phyloP scores from a whole-genome alignment of 768 basidiomycete species.

The Tulasnella sp. region DNA sequence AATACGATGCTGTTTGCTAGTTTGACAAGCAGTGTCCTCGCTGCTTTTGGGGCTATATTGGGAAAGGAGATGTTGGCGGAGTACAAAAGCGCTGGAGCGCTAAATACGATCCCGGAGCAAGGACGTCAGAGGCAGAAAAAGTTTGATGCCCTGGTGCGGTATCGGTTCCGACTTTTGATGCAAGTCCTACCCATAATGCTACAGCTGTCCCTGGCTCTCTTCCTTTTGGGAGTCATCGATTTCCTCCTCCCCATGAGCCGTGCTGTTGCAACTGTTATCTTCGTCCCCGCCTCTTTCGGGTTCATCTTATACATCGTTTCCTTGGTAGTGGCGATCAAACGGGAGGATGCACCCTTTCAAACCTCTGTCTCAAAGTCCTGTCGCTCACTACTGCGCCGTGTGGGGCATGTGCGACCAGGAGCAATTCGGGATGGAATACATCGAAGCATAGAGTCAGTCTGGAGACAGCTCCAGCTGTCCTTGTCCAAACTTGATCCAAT shows the following conservation, averaged over 20 bases:
- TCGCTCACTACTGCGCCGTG: too few species aligned
- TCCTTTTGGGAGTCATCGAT: neutral
- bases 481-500: too few species aligned
- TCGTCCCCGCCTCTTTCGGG: neutral
- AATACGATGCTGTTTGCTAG: neutral
- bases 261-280: neutral
- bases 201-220: neutral
- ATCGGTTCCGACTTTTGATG: neutral
- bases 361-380: neutral
- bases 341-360: neutral
- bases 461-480: too few species aligned
- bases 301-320: neutral
- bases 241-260: neutral
- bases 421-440: too few species aligned
- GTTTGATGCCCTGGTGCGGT: neutral
- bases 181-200: neutral
- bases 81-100: neutral
- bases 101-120: neutral
- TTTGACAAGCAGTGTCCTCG: neutral
- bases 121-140: neutral
- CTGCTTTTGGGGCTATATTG: conserved; percentile 4
- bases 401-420: too few species aligned
- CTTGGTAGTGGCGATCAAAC: neutral
- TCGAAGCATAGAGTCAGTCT: too few species aligned
- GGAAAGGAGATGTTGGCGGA: conserved; percentile 1